Base-by-base conservation (phyloP, 2,329 filamentous ascomycete genomes). In the Exutisphaerella laricina region DNA sequence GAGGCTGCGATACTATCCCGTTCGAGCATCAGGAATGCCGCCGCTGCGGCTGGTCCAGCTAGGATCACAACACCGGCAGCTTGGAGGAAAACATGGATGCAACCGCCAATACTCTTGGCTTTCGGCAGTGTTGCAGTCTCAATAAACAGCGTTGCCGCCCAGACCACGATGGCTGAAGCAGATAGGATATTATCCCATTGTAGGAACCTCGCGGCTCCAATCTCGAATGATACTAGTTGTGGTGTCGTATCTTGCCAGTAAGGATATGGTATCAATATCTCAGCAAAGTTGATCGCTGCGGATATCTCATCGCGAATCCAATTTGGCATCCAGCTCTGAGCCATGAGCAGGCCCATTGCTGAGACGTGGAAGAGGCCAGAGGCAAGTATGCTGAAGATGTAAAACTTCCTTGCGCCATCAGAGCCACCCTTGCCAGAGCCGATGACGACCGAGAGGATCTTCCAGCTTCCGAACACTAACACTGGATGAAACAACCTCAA, bases 131-230 rank as follows among this genome's bases (percentile, higher is more conserved):
- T 39, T 3, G 26, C 34, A 14, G 46, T 29, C 23, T 55, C 52
- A 7, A 46, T 16, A 31, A 43, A 55, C 20, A 53, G 39, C 2
- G 39, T 38, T 10, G 34, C 36, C 2, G 52, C 50, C 52, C 52
- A 55, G 20, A 54, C 40, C 8, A 49, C 21, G 36, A 54, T 49
- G 9, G 53, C 50, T 7, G 44, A 31, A 7, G 42, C 34, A 8
- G 53, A 49, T 32, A 48, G 51, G 4, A 46, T 36, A 25, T 54
- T 46, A 34, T 55, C 53, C 53, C 53, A 55, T 35, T 55, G 53
- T 29, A 55, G 30, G 33, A 55, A 55, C 5, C 47, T 49, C 8
- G 53, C 51, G 3, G 52, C 53, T 2, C 46, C 51, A n/a, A 43
- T 41, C 8, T 45, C 46, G 17, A 50, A 48, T 1, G 46, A 20